Base-by-base conservation (phyloP, 1,139 yeast genomes). In the Protomyces pachydermus region DNA sequence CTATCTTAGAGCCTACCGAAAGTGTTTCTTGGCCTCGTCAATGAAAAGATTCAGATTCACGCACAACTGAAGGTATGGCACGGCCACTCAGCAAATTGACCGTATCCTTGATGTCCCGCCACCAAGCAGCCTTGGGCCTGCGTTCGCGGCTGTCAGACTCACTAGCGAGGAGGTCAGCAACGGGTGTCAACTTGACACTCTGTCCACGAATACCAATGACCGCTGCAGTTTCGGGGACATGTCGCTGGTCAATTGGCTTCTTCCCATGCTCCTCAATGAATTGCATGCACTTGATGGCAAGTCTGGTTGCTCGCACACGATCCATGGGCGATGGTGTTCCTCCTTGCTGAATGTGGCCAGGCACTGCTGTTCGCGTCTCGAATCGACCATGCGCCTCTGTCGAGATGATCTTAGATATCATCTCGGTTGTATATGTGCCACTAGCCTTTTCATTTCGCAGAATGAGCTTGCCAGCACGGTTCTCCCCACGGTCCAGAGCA, bases 261-360 rank as follows among this genome's bases (percentile, higher is more conserved):
- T 65, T 65, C 53, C 73, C 77, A 63, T 73, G 67, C 45, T 72
- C 67, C 65, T 93, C 98, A 69, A 93, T 82, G 76, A 89, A 93
- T 73, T 88, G 88, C 61, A 91, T 86, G 65, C 97, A 90, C 75
- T 84, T 86, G 69, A 91, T 86, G 3, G 97, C 96, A 75, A 87
- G 86, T 74, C 98, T 83, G 14, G 95, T 87, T 16, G 96, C 97
- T 68, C 93, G 83, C 23, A 91, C 88, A 77, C 98, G 85, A 76
- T 93, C 98, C 76, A 91, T 88, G 6, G 98, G 90, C 2, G 97
- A 88, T 50, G 98, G 98, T 63, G 85, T 83, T 66, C 95, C 96
- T 75, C 98, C 98, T 77, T 93, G 98, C 80, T 93, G 98, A 62
- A 91, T 95, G 74, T 93, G 98, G 35, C 98, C 98, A 12, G 98